Base-by-base conservation (phyloP, 495 filamentous ascomycete genomes). In the Jackrogersella minutella region DNA sequence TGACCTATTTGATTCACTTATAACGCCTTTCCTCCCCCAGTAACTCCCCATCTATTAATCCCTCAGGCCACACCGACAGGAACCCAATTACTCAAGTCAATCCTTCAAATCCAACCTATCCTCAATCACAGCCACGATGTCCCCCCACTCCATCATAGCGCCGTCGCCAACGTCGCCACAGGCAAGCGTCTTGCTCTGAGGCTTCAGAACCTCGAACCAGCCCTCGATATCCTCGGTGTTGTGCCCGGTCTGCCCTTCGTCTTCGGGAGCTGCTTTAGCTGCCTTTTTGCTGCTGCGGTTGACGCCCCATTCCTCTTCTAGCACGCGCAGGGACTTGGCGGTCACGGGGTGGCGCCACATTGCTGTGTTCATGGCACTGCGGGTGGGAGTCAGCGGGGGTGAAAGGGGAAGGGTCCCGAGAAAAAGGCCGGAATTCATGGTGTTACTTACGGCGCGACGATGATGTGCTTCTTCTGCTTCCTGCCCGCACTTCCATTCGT, bases 321-420 rank as follows among this genome's bases (percentile, higher is more conserved):
- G 76, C 0, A 90, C 76, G n/a, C 73, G 68, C 8, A 97, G 73
- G 53, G 96, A 90, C 63, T 86, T 85, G 44, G 72, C 78, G 0
- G 93, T 97, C 36, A 97, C 76, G 14, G 93, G 93, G 76, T 97
- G 91, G 51, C 80, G 79, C 89, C 89, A 97, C 94, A 96, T 96
- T 2, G 87, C 87, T n/a, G 88, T 91, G 78, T 96, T 94, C 91
- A 96, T 93, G 11, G 88, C 86, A 87, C 90, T 71, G 68, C 1
- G 22, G 19, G 40, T 1, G 0, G 10, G 19, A 3, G 63, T 61
- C 24, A 60, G 50, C 31, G 1, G 10, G 28, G n/a, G 3, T 7
- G 14, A 10, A 33, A 50, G n/a, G 19, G 5, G 7, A 10, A 14
- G 16, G 10, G 28, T 50, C 10, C 14, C 28, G 0, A 34, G 4